Conservation (phyloP, 192 early-diverging fungal species). For the Coemansia sp. region DNA sequence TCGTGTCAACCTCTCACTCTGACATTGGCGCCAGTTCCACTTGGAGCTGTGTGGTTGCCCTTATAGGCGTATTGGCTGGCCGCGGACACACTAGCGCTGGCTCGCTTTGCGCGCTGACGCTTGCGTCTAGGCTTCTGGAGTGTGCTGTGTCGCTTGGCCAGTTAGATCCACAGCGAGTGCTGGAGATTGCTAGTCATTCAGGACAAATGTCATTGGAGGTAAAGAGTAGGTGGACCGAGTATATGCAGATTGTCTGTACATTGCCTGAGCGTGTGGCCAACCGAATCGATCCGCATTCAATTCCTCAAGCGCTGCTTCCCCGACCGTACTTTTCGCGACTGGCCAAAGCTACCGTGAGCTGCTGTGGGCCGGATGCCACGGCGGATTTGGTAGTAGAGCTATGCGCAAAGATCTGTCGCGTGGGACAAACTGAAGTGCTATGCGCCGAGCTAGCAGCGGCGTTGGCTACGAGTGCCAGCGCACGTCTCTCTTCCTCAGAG, state of each 20-base stretch:
- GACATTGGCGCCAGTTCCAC: not conserved
- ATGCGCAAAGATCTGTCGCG: slow-evolving; percentile 42
- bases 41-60: not conserved
- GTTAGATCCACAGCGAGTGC: not conserved
- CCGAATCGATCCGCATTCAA: slow-evolving; percentile 28
- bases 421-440: slow-evolving; percentile 26
- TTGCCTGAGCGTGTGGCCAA: slow-evolving; percentile 47
- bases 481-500: not conserved
- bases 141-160: slow-evolving; percentile 1
- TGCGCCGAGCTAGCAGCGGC: slow-evolving; percentile 32
- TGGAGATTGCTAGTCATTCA: not conserved
- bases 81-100: not conserved
- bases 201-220: not conserved
- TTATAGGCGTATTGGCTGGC: slow-evolving; percentile 6
- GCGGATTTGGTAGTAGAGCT: slow-evolving; percentile 18
- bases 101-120: slow-evolving; percentile 13
- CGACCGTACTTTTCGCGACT: slow-evolving; percentile 32
- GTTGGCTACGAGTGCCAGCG: slow-evolving; percentile 9
- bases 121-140: slow-evolving; percentile 15
- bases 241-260: slow-evolving; percentile 24
- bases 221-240: slow-evolving; percentile 26
- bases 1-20: not conserved
- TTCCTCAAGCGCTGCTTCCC: slow-evolving; percentile 22
- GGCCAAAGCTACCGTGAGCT: slow-evolving; percentile 13
- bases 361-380: not conserved